These are phyloP conservation scores for Celoporthe dispersa DNA, from an alignment of 2,329 filamentous ascomycete genomes.

Conservation along the genomic window DNA sequence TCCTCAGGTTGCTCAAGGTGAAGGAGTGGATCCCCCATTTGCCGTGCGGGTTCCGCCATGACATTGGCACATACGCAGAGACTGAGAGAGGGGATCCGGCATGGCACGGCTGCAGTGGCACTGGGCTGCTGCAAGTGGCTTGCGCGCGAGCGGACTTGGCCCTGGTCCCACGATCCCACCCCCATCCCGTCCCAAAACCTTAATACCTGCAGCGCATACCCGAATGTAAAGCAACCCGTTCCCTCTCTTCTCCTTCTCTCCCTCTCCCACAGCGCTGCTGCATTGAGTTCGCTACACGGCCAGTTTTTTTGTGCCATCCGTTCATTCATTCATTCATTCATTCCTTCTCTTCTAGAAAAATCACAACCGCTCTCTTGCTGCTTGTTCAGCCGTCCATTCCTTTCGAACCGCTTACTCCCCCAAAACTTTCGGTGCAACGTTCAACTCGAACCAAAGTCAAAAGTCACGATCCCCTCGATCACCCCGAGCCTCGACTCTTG, in stretches of 20 bases:
- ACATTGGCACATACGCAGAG: constrained; percentile 4
- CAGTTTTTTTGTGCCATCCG: constrained; percentile 26
- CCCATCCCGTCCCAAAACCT: constrained; percentile 20
- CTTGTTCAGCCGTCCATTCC: constrained; percentile 29
- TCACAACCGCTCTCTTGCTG: constrained; percentile 19
- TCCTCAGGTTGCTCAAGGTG: not conserved
- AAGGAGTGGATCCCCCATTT: not conserved
- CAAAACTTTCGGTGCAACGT: constrained; percentile 32
- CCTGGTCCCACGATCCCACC: not conserved
- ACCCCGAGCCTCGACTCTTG: constrained; percentile 15
- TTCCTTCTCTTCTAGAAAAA: constrained; percentile 25
- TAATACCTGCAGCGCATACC: constrained; percentile 30
- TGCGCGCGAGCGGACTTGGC: not conserved
- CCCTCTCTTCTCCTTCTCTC: constrained; percentile 8
- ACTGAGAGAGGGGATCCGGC: not conserved
- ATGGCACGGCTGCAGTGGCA: not conserved
- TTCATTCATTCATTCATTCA: constrained; percentile 27
- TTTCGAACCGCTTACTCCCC: constrained; percentile 9
- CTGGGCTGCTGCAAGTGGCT: constrained; percentile 1
- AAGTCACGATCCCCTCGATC: constrained; percentile 36
- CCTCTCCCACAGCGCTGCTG: constrained; percentile 20
- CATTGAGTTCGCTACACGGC: constrained; percentile 22
- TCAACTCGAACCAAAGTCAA: constrained; percentile 41
- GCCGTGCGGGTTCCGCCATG: constrained; percentile 2
- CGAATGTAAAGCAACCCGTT: constrained; percentile 3